Conservation (phyloP, 164 flowering plant genomes). For the Chimonanthus salicifolius region DNA sequence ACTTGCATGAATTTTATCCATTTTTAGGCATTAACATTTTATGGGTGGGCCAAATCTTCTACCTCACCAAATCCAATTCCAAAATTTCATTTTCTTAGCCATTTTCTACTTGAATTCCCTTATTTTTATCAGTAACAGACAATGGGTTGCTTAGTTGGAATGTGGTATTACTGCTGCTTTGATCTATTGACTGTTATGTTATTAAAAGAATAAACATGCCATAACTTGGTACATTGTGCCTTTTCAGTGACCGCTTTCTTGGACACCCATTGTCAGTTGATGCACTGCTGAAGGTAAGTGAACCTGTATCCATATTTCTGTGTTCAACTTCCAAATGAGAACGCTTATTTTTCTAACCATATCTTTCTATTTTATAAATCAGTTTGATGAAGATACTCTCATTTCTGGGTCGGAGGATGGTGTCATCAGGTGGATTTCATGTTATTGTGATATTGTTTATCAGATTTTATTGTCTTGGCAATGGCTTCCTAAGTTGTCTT, state of each 20-base stretch:
- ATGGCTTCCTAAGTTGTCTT: background rate
- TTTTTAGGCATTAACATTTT: no score
- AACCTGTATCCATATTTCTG: background rate
- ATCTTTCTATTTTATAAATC: constrained; percentile 5
- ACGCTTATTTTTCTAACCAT: background rate
- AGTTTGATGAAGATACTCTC: constrained; percentile 91
- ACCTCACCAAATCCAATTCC: no score
- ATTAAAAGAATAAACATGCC: background rate
- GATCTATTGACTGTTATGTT: background rate
- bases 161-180: background rate
- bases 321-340: background rate
- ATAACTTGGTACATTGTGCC: background rate
- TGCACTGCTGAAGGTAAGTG: constrained; percentile 67
- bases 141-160: background rate
- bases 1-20: no score
- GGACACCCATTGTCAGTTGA: constrained; percentile 76
- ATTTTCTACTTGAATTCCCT: no score
- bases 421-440: constrained; percentile 61
- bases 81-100: no score
- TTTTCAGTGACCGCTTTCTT: constrained; percentile 77
- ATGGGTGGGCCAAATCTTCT: no score
- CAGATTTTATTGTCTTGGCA: background rate
- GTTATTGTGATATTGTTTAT: background rate
- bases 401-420: constrained; percentile 90
- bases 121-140: background rate